Base-by-base conservation (phyloP, 2,329 filamentous ascomycete species). In the Cladosporium cucumerinum region DNA sequence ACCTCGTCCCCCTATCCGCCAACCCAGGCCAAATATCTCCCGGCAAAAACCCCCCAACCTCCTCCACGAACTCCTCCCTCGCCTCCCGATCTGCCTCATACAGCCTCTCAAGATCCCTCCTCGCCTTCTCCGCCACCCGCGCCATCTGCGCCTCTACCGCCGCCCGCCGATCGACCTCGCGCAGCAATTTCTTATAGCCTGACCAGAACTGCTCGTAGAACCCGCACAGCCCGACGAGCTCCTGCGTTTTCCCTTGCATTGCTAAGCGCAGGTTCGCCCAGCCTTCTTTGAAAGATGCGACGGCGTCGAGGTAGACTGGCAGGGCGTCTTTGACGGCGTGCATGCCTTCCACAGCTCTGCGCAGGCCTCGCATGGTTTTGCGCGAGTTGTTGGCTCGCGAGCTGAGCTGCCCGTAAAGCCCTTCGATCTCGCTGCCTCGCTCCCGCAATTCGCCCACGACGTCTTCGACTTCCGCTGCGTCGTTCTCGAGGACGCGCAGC, bases 191-290 rank as follows among this genome's bases (percentile, higher is more conserved):
- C 70, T 92, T 90, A 73, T 99, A 98, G 0, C 93, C 92, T 61
- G 87, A 85, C 23, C 91, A 84, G 72, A 98, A 99, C 21, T 89
- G 88, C 66, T 94, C 90, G 77, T 97, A 98, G 71, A 97, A 92
- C n/a, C 86, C 82, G 12, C 87, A 84, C 71, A 97, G 85, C 25
- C 87, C 86, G 60, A 89, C 87, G 77, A 98, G 89, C 72, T 96
- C 92, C 11, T 84, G 81, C 48, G 97, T 85, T 70, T 88, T 90
- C 18, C 79, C 82, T 39, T 84, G 82, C 26, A 98, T 90, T 21
- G 83, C 84, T 4, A 86, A 84, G 68, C 89, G 88, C 69, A 96
- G 92, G 66, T 89, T 86, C 30, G 86, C 84, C 92, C 94, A 97
- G 2, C 81, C 78, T 12, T 75, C 79, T 39, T 82, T 81, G 73